Base-by-base conservation (phyloP, 805 yeast species). In the Sugiyamaella boreocaroliniensis region DNA sequence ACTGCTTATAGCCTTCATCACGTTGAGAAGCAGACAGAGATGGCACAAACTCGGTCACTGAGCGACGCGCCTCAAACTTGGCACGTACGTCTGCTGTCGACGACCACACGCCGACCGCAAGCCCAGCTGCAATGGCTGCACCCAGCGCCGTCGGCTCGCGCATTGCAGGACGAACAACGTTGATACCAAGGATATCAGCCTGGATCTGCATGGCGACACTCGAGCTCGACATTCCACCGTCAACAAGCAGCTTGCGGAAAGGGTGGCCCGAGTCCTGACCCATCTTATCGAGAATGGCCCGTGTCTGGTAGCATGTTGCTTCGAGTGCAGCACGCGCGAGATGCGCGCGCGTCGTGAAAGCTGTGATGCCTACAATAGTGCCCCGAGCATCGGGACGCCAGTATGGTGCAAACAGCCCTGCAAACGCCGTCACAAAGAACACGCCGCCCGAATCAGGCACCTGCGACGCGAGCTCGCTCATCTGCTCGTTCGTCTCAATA, bases 331-430 rank as follows among this genome's bases (percentile, higher is more conserved):
- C 97, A 59, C 97, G 79, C 9, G 95, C 95, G 64, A 90, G 83
- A 71, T 92, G 97, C 14, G 89, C 81, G 15, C 93, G 83, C n/a
- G 85, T 78, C n/a, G 96, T 85, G 71, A 82, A 89, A 67, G 89
- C 96, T 4, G 97, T 88, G 75, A 90, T 78, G 40, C 98, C 98
- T 67, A 89, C 83, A 45, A 92, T 86, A 34, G 96, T 85, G 48
- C 97, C 98, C 58, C 96, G 81, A 6, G 96, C 89, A 50, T 86
- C 87, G 12, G 90, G 80, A 65, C 87, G 89, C 98, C 98, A 90
- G 72, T 90, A 89, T 18, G 98, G 98, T 2, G 97, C 96, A 70
- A 87, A 90, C 52, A 90, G 74, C 7, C 98, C 98, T 32, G 90
- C 84, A 67, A 90, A 89, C 2, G 97, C 97, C 29, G 98, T 96